Base-by-base conservation (phyloP, 768 basidiomycete genomes). In the Galerina sulciceps region DNA sequence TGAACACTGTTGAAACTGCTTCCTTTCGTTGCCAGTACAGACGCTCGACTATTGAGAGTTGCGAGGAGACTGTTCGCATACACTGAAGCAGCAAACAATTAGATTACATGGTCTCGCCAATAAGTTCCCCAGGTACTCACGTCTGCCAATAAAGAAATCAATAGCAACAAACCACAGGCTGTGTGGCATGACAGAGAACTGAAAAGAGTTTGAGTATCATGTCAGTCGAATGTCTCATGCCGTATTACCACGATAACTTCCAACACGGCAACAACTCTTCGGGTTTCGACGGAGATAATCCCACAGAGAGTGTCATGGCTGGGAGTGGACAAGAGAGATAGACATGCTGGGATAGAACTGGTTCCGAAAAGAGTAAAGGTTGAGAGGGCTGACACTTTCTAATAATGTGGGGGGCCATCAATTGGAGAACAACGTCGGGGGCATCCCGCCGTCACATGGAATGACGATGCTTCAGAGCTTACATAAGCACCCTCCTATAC, bases 41-140 rank as follows among this genome's bases (percentile, higher is more conserved):
- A 58, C 11, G 67, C 65, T 15, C 79, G 67, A 36, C 73, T 76
- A 36, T 81, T 81, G 23, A 81, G 68, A 1, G 76, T 72, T 14
- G 79, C 80, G 6, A 81, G 75, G 10, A 81, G 66, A 55, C 79
- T 79, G 62, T 81, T 81, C 13, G 79, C 78, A 43, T 79, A 81
- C n/a, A 81, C 79, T 81, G n/a, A 18, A 9, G 17, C 11, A 20
- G 51, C 0, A 55, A 51, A 14, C 3, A 57, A 13, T 14, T 49
- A 2, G 43, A 10, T 6, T 17, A 31, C 20, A 23, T 14, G 14
- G 6, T 15, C n/a, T 6, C 38, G n/a, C 35, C 11, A 41, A 13
- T 2, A 44, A 35, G 20, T 5, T 10, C 13, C 11, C 23, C 4
- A 2, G 35, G 14, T 11, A 67, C 75, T 58, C 31, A 81, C 80